Evolutionary conservation across 2,329 filamentous ascomycete genomes (phyloP), one percentile per base, ranked within the genome.

Genomic region (Fusarium humuli): DNA sequence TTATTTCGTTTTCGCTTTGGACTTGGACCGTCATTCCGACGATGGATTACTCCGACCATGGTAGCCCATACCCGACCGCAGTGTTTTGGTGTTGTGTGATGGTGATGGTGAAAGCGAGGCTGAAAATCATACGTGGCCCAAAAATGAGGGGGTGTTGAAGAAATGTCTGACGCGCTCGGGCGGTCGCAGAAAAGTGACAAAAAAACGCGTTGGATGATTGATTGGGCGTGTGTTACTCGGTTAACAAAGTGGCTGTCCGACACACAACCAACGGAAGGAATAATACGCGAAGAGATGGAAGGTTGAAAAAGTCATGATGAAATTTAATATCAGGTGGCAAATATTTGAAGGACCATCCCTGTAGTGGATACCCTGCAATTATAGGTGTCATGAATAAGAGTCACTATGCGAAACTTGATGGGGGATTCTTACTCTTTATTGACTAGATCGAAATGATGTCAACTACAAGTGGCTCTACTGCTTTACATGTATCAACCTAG

Each of bases 141-240:
- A 41, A 47, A 53, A 42, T 41, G 32, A 42, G 34, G 49, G 49
- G 49, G 32, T 27, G 48, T 13, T 25, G 48, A 41, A 27, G 27
- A 37, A 37, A 37, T 37, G 34, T 27, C 34, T 27, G 49, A 53
- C 49, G 49, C 49, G 49, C n/a, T 29, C 11, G 22, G 44, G 44
- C 25, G 18, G 25, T n/a, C 20, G 47, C 47, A 32, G 49, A 34
- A 53, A 16, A 16, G 13, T 27, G 27, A 23, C 23, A 27, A 25
- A 27, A 27, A 53, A 42, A 53, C 49, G 49, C 49, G 49, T 53
- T 40, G n/a, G 18, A 53, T 37, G 12, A 42, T 53, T 53, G 49
- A 37, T 37, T 37, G 34, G 34, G 18, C 32, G 49, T 53, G 34
- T 41, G 49, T 53, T 53, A 53, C 49, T 53, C 49, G 49, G 49